Base-by-base conservation (phyloP, 192 early-diverging fungal species). In the Linnemannia zychae region DNA sequence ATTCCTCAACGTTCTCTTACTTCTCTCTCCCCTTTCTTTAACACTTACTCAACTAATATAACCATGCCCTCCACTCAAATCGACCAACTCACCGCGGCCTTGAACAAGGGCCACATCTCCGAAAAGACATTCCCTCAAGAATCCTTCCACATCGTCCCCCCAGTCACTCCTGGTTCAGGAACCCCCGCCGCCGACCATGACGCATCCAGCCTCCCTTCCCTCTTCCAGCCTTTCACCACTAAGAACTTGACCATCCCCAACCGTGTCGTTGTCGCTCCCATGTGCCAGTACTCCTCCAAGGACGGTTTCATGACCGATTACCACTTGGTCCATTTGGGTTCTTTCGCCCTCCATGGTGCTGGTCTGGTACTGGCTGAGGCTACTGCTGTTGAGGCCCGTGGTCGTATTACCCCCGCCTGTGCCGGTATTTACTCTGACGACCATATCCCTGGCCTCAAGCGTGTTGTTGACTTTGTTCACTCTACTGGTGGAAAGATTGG, bases 341-440 rank as follows among this genome's bases (percentile, higher is more conserved):
- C 94, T 53, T 96, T 87, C 67, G 96, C 97, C 16, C 74, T 95
- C 67, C 89, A 92, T 44, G 97, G 97, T 49, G 92, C 92, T 33
- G 96, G 96, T 11, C 82, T 97, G 44, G 89, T 96, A 65, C 89
- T 97, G 37, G 84, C 95, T 60, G 97, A 98, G 76, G 94, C 94
- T 16, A 91, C 94, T 0, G 94, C 90, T 3, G 95, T 97, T 7
- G 71, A 84, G 0, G 91, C 95, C 28, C 88, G 95, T 66, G 96
- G 96, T 70, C 91, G 96, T 28, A 95, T 96, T 52, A 90, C 94
- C 11, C 95, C 97, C 16, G 77, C 90, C 52, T 94, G 94, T 81
- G 83, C 92, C 12, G 97, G 98, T 12, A 77, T 99, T 33, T 98
- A 95, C 94, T 89, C 92, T 11, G 95, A 97, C 86, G 94, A 91